Evolutionary conservation across 2,329 filamentous ascomycete species (phyloP), one percentile per base, ranked within the genome.

Genomic region (Diaporthe citriasiana): DNA sequence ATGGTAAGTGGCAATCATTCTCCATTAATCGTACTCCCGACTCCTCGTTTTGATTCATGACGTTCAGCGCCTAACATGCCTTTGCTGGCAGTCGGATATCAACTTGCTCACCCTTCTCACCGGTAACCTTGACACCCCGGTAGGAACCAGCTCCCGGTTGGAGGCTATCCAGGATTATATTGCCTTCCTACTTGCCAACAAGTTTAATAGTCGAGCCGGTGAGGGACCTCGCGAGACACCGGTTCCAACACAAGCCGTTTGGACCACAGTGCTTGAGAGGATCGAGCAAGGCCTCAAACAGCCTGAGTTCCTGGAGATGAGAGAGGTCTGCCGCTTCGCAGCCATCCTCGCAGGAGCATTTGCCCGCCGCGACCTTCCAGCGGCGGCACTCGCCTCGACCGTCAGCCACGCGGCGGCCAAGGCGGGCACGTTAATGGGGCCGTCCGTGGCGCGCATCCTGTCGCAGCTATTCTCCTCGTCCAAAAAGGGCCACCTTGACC

Each of bases 391-490:
- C 35, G 40, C 70, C 65, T n/a, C 55, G 33, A 70, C 74, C 4
- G 45, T 75, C 9, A 45, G 68, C 47, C 60, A 47, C 25, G 72
- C 74, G 35, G 60, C 74, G 15, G 60, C 57, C 8, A 72, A 59
- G n/a, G 38, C 69, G 19, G 71, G 66, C 51, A 42, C 27, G 27
- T 42, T n/a, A 15, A 70, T 35, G 19, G 86, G 85, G 17, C 80
- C 84, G 66, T 79, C 80, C 10, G 82, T 89, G 59, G 85, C 84
- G 1, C 82, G 83, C 6, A 82, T 83, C 0, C 78, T 88, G 22
- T 84, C 87, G 35, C 81, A 83, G 68, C 78, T 88, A 12, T 83
- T 87, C 55, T 81, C 82, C 4, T 81, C 83, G 25, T 56, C 74
- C 25, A 71, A 71, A 22, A 66, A 27, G 60, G 57, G 70, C 17